Base-by-base conservation (phyloP, 768 basidiomycete genomes). In the Mycena rebaudengoi region DNA sequence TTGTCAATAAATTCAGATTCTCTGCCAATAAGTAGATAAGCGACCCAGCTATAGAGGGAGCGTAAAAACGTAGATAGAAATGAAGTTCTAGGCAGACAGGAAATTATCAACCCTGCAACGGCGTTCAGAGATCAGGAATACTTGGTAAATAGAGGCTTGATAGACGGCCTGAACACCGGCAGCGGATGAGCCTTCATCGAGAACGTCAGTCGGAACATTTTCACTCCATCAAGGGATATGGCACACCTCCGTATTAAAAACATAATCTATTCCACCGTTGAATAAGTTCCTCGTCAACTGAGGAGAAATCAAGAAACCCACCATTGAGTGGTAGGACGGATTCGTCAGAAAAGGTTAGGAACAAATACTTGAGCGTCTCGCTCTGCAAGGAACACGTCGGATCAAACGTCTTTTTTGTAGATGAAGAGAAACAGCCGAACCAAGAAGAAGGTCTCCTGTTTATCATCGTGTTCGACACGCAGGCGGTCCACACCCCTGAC, bases 381-480 rank as follows among this genome's bases (percentile, higher is more conserved):
- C 91, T 91, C 94, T 94, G 72, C 23, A 20, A 28, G 5, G 26
- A 46, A 16, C 16, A 7, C 23, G 44, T 13, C 8, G 44, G 25
- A 26, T 6, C 12, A 11, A 40, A 28, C 8, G 20, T n/a, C n/a
- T n/a, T n/a, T n/a, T n/a, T n/a, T n/a, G n/a, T n/a, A n/a, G n/a
- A 40, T 2, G 37, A 52, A 6, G 56, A 21, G 41, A 20, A 28
- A 21, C 65, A 32, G 8, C 75, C 88, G 46, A 63, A 93, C 93
- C 83, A 97, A 82, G 75, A 96, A 86, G 80, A 96, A 98, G 20
- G 96, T 96, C 79, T 98, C 96, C 96, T 97, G 96, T 76, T 91
- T 90, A 76, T 98, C 95, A 62, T 92, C 88, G 54, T 85, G 80
- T 71, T 78, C 77, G 4, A 81, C 86, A 0, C 90, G 89, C 18